These are phyloP conservation scores for Candida orba DNA, from an alignment of 805 yeast genomes.

Conservation along the genomic window DNA sequence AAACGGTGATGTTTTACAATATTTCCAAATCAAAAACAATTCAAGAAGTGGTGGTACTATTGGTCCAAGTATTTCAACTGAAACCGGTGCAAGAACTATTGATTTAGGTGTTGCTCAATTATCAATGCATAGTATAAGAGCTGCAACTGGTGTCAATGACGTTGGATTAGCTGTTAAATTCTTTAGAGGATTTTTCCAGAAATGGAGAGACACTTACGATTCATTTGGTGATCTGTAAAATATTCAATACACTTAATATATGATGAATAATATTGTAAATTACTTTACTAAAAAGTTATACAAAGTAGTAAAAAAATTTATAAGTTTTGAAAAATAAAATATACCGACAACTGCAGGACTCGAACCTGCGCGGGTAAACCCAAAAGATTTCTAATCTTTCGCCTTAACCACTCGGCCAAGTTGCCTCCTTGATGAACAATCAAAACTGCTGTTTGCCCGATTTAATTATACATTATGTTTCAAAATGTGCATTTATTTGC, in stretches of 20 bases:
- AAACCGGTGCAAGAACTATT: conserved; percentile 67
- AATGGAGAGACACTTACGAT: conserved; percentile 59
- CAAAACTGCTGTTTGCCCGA: no score
- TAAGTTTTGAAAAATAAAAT: conserved; percentile 4
- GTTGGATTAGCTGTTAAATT: conserved; percentile 67
- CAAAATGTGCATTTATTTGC: no score
- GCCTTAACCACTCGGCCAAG: conserved; percentile 66
- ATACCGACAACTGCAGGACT: conserved; percentile 65
- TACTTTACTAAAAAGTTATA: background rate
- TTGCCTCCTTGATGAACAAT: conserved; percentile 22
- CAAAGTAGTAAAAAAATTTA: conserved; percentile 2
- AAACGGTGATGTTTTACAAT: conserved; percentile 63
- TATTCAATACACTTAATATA: background rate
- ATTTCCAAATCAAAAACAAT: conserved; percentile 82
- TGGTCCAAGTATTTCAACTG: conserved; percentile 62
- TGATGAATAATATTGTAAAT: background rate
- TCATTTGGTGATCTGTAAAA: conserved; percentile 40
- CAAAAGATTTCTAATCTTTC: conserved; percentile 56
- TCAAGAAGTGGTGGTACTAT: conserved; percentile 85
- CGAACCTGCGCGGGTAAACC: conserved; percentile 62
- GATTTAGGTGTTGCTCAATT: conserved; percentile 81
- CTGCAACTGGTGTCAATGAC: conserved; percentile 72
- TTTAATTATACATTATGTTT: no score
- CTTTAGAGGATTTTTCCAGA: conserved; percentile 59
- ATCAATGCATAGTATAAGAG: conserved; percentile 83